phyloP scores from a whole-genome alignment of 169 alveolate species.

The Plasmodium yoelii region DNA sequence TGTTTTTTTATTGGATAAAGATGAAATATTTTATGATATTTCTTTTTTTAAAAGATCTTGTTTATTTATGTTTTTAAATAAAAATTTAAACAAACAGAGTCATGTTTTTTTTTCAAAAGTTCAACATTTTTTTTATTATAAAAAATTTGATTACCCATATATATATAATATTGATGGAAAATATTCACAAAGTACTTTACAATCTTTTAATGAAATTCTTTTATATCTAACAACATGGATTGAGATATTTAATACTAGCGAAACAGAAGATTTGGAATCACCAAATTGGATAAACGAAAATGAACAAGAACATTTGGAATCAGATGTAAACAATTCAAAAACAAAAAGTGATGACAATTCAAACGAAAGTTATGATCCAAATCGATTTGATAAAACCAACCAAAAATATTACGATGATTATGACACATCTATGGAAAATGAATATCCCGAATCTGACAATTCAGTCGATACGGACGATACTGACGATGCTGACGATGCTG shows the following conservation, averaged over 20 bases:
- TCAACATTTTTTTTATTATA: slow-evolving; percentile 63
- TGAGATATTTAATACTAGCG: slow-evolving; percentile 65
- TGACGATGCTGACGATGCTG: background rate
- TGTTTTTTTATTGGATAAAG: slow-evolving; percentile 54
- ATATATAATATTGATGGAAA: slow-evolving; percentile 59
- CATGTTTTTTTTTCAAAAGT: slow-evolving; percentile 42
- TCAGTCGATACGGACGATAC: background rate
- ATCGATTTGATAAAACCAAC: background rate
- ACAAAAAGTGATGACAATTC: slow-evolving; percentile 8
- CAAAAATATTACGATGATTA: too few species aligned
- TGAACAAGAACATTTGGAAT: slow-evolving; percentile 3
- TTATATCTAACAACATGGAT: slow-evolving; percentile 60
- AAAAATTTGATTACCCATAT: slow-evolving; percentile 52
- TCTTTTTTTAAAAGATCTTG: slow-evolving; percentile 56
- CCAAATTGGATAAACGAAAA: background rate
- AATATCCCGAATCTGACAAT: background rate
- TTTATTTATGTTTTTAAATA: slow-evolving; percentile 67
- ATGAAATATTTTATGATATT: slow-evolving; percentile 36
- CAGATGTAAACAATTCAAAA: slow-evolving; percentile 12
- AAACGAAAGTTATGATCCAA: slow-evolving; percentile 9
- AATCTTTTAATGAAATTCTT: slow-evolving; percentile 45
- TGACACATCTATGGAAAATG: too few species aligned
- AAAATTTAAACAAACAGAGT: slow-evolving; percentile 39
- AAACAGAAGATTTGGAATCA: slow-evolving; percentile 5
- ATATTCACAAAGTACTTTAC: slow-evolving; percentile 28